Conservation (phyloP, 352 stramenopile species). For the Aphanomyces stellatus region DNA sequence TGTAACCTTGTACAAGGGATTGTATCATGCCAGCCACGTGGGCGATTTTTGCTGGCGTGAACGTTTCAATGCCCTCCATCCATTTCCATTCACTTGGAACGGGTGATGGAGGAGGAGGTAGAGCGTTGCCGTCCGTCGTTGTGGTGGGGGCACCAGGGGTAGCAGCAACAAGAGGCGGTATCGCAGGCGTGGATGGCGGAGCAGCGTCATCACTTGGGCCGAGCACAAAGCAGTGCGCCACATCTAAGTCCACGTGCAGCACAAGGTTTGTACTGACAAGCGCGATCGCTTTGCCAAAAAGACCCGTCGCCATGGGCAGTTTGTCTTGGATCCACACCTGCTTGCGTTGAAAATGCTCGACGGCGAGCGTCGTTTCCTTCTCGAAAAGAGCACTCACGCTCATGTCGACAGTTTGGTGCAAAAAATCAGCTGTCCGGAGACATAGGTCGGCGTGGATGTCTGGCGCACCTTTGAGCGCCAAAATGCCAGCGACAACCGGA, state of each 20-base stretch:
- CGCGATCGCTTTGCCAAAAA: neutral
- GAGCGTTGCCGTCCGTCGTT: no score
- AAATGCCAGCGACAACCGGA: slow-evolving; percentile 35
- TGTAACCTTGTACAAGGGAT: neutral
- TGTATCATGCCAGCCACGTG: neutral
- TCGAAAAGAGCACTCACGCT: neutral
- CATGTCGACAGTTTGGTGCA: neutral
- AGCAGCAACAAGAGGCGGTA: no score
- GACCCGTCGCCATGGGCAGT: neutral
- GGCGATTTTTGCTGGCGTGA: neutral
- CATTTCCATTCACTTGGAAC: slow-evolving; percentile 5
- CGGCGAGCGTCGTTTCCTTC: neutral
- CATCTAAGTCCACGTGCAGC: slow-evolving; percentile 57
- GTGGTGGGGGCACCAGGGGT: neutral
- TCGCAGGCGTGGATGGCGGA: neutral
- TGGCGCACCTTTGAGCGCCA: neutral
- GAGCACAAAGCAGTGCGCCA: slow-evolving; percentile 60
- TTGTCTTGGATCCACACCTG: neutral
- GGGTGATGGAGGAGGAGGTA: neutral
- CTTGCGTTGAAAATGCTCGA: neutral
- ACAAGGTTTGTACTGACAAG: slow-evolving; percentile 22
- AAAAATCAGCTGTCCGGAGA: neutral
- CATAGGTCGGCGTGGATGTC: neutral
- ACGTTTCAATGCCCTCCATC: slow-evolving; percentile 16
- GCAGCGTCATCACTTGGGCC: neutral